Percentiles rank a stretch among this genome's conserved stretches.
Evolutionary conservation across 208 protist species (phyloP).

Genomic region (Endotrypanum monterogeii): DNA sequence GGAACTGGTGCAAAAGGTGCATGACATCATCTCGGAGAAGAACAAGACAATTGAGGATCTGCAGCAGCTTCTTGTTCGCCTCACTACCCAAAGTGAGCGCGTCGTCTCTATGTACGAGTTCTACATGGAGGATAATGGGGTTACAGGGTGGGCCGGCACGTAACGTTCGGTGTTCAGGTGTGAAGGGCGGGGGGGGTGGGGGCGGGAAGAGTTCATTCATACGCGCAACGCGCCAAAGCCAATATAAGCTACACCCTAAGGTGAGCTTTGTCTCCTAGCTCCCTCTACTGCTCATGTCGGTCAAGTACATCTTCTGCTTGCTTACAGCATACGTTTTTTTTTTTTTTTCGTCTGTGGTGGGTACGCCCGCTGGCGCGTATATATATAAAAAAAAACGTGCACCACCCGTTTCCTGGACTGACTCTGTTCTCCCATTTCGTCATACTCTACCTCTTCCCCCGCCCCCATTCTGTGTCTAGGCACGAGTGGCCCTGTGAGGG

Average conservation of each 20-base stretch:
- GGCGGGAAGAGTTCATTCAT: background rate
- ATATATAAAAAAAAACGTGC: background rate
- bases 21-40: conserved; percentile 96
- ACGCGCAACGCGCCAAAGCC: background rate
- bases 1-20: conserved; percentile 93
- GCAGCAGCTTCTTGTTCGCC: conserved; percentile 75
- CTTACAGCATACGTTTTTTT: background rate
- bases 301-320: background rate
- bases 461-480: background rate
- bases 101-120: conserved; percentile 77
- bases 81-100: conserved; percentile 70
- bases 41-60: conserved; percentile 96
- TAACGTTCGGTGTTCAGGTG: too few relatives aligned
- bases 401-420: background rate
- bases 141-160: conserved; percentile 43
- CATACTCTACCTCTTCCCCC: conserved; percentile 1
- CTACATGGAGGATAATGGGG: conserved; percentile 83
- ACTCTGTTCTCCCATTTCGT: background rate
- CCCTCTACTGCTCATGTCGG: background rate
- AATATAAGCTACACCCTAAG: background rate
- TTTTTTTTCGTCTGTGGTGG: too few relatives aligned
- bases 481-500: background rate
- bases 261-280: background rate
- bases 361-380: background rate
- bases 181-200: too few relatives aligned